phyloP scores from a whole-genome alignment of 208 protist species.

The Acanthamoeba castellanii region DNA sequence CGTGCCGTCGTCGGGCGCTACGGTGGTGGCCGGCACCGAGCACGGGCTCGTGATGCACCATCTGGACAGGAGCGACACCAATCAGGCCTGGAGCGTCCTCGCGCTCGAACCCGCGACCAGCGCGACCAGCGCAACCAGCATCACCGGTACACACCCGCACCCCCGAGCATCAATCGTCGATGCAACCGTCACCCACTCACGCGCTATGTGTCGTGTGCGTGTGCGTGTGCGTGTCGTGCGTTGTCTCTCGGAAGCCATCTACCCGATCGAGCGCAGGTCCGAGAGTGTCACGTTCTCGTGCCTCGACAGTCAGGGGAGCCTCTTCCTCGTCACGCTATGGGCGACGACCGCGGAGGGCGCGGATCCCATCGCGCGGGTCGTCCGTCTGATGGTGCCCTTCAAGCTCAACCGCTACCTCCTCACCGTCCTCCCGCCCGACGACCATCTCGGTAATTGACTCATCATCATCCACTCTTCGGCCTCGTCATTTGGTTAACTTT shows the following conservation, averaged over 20 bases:
- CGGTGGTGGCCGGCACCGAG: constrained; percentile 23
- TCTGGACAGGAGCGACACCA: constrained; percentile 27
- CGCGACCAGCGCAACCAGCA: neutral
- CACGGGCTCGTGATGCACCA: constrained; percentile 44
- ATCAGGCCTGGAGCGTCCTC: constrained; percentile 15
- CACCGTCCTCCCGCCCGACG: constrained; percentile 3
- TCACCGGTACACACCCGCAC: neutral
- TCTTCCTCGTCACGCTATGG: constrained; percentile 25
- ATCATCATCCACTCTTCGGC: neutral
- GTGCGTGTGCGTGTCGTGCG: too few relatives aligned
- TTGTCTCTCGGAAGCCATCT: neutral
- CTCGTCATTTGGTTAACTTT: neutral
- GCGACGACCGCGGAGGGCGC: neutral
- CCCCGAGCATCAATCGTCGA: neutral
- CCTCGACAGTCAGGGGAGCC: constrained; percentile 25
- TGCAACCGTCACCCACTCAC: neutral
- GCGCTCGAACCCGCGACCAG: neutral
- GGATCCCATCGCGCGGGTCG: neutral
- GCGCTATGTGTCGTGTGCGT: too few relatives aligned
- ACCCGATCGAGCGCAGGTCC: neutral
- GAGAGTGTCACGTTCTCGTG: neutral
- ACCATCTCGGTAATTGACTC: neutral
- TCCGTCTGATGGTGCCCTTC: neutral
- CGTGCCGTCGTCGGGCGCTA: neutral
- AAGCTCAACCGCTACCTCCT: constrained; percentile 33